Base-by-base conservation (phyloP, 2,329 filamentous ascomycete genomes). In the Didymella lethalis region DNA sequence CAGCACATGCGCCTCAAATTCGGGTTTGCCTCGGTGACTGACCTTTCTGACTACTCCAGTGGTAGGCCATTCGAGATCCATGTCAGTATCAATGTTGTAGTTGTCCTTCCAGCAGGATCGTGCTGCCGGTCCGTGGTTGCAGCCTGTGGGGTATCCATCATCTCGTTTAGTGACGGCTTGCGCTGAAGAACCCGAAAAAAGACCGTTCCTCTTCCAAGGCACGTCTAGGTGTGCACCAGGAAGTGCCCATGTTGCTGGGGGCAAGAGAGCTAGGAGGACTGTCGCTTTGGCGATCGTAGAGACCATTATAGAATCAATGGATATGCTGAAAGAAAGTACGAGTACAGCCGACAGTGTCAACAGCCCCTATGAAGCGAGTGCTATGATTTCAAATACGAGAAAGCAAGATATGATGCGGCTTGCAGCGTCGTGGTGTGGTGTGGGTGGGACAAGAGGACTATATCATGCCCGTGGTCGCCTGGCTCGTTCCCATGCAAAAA, bases 11-110 rank as follows among this genome's bases (percentile, higher is more conserved):
- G n/a, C 38, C 29, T 31, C 26, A 7, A 8, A 25, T 16, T 8
- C 23, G 5, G n/a, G 23, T 26, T 38, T 16, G 3, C 16, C 28
- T 50, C 10, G 7, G 34, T 10, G 43, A 47, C 62, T 55, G 64
- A 75, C 74, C 36, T 66, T 70, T 12, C 75, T 71, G 16, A 65
- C 68, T 29, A 73, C 77, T 18, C 80, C 80, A n/a, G 78, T 80
- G 7, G 65, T 69, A 0, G 80, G 80, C 65, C 76, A 80, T 49
- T 78, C 71, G 6, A 64, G 41, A 57, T 82, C 79, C 68, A 79
- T 78, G 62, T 82, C 79, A 2, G 79, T 81, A 32, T 76, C 73
- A 29, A 81, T 75, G 54, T 71, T 75, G 66, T 74, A 79, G 47
- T 70, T 68, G n/a, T 57, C 63, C 28, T 62, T 50, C 70, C 70